These are phyloP conservation scores for Pichia nakasei DNA, from an alignment of 805 yeast species.

Conservation along the genomic window DNA sequence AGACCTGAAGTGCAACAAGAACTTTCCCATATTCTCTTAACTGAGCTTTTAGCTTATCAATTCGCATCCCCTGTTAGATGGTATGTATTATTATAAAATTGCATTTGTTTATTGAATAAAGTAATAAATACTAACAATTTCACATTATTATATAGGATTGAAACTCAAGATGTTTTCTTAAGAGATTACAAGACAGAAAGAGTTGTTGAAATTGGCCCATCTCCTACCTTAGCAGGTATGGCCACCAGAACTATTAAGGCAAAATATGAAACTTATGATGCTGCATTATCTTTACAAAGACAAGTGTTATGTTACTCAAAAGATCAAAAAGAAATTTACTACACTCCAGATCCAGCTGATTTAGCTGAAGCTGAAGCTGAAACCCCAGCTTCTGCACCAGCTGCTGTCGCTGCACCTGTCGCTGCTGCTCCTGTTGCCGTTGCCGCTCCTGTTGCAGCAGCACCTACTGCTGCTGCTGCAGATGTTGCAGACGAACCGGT, in stretches of 20 bases:
- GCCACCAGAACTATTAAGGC: conserved; percentile 92
- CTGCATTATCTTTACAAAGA: conserved; percentile 88
- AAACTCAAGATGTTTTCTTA: conserved; percentile 95
- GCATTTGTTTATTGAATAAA: too few relatives aligned
- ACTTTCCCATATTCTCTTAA: conserved; percentile 85
- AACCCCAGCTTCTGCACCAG: conserved; percentile 30
- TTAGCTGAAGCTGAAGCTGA: conserved; percentile 29
- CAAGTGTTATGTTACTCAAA: conserved; percentile 92
- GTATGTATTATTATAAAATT: conserved; percentile 31
- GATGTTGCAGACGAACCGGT: conserved; percentile 86
- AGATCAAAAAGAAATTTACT: conserved; percentile 93
- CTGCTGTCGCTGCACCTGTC: conserved; percentile 35
- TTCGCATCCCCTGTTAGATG: conserved; percentile 99
- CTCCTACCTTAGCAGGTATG: conserved; percentile 98
- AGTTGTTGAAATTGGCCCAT: conserved; percentile 97
- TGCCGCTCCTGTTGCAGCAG: conserved; percentile 56
- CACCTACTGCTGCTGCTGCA: conserved; percentile 73
- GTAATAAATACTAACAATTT: conserved; percentile 9
- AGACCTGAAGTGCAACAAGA: conserved; percentile 97
- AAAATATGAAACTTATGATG: conserved; percentile 95
- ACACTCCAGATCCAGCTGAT: conserved; percentile 74
- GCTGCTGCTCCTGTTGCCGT: conserved; percentile 54
- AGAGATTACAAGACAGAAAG: conserved; percentile 93
- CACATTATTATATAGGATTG: conserved; percentile 41
- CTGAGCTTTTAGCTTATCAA: conserved; percentile 96